Conservation (phyloP, 2,329 filamentous ascomycete genomes). For the Botrytis cinerea region DNA sequence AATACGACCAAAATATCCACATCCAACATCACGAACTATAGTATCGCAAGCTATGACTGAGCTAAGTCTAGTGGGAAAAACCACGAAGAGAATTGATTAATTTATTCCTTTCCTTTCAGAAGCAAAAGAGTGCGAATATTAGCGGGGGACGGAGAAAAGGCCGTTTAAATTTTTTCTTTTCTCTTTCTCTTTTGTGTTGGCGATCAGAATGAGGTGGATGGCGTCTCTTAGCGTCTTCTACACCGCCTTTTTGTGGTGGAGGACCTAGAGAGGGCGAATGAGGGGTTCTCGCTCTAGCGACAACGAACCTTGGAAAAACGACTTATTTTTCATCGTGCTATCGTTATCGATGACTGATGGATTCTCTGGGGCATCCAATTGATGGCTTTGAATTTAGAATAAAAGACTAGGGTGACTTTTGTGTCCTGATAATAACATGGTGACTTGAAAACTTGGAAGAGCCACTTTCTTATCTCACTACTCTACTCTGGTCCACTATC, state of each 20-base stretch:
- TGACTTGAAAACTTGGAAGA: constrained; percentile 1
- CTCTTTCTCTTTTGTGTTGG: constrained; percentile 23
- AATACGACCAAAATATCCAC: neutral
- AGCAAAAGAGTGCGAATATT: neutral
- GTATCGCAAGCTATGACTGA: neutral
- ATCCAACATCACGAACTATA: neutral
- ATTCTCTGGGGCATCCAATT: constrained; percentile 3
- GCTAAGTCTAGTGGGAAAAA: constrained; percentile 3
- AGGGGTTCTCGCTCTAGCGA: constrained; percentile 15
- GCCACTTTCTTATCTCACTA: constrained; percentile 10
- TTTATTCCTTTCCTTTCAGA: neutral
- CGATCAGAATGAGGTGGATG: constrained; percentile 24
- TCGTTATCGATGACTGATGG: constrained; percentile 15
- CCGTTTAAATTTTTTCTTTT: constrained; percentile 24
- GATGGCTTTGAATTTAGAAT: neutral
- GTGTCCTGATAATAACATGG: neutral
- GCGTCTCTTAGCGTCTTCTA: constrained; percentile 32
- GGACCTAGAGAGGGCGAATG: constrained; percentile 13
- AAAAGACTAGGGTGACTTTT: neutral
- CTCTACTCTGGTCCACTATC: neutral
- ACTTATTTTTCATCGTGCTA: constrained; percentile 2
- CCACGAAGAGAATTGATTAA: neutral
- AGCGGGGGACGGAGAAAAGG: constrained; percentile 13
- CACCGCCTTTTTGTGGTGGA: constrained; percentile 34
- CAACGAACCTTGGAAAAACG: constrained; percentile 18